These are phyloP conservation scores for Boletus insuetus DNA, from an alignment of 768 basidiomycete genomes.

Conservation along the genomic window DNA sequence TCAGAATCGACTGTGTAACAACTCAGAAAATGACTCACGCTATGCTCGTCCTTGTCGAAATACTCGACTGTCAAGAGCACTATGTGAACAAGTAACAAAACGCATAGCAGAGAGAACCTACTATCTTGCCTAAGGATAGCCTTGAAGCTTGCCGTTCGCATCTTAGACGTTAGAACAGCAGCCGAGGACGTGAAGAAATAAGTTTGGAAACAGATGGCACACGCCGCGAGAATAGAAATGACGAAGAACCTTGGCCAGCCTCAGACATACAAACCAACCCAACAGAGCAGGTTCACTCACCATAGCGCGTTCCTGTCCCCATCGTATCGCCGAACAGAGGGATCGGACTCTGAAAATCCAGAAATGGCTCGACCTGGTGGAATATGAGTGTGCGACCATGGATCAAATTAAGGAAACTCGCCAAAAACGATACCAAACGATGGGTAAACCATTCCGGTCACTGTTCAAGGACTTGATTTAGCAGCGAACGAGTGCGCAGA, in stretches of 20 bases:
- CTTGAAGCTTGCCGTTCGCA: conserved; percentile 72
- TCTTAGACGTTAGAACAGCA: conserved; percentile 62
- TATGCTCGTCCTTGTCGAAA: conserved; percentile 87
- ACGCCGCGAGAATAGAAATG: conserved; percentile 66
- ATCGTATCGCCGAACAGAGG: conserved; percentile 42
- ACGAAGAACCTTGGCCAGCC: conserved; percentile 61
- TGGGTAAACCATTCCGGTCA: conserved; percentile 68
- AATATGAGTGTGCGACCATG: neutral
- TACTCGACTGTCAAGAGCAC: conserved; percentile 55
- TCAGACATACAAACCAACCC: conserved; percentile 5
- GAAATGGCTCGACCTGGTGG: conserved; percentile 51
- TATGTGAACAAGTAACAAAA: neutral
- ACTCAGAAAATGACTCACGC: conserved; percentile 38
- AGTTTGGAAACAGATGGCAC: conserved; percentile 65
- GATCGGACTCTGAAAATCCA: conserved; percentile 47
- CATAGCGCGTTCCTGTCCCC: conserved; percentile 74
- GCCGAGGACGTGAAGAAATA: conserved; percentile 68
- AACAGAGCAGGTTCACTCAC: conserved; percentile 29
- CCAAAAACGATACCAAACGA: conserved; percentile 68
- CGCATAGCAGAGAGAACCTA: conserved; percentile 28
- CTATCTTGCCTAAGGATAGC: conserved; percentile 88
- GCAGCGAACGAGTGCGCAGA: neutral
- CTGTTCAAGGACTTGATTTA: conserved; percentile 1
- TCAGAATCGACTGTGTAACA: neutral
- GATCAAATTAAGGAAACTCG: conserved; percentile 5